Percentiles rank a stretch among this genome's conserved stretches.
Evolutionary conservation across 2,329 filamentous ascomycete genomes (phyloP).

Genomic region (Colletotrichum graminicola): DNA sequence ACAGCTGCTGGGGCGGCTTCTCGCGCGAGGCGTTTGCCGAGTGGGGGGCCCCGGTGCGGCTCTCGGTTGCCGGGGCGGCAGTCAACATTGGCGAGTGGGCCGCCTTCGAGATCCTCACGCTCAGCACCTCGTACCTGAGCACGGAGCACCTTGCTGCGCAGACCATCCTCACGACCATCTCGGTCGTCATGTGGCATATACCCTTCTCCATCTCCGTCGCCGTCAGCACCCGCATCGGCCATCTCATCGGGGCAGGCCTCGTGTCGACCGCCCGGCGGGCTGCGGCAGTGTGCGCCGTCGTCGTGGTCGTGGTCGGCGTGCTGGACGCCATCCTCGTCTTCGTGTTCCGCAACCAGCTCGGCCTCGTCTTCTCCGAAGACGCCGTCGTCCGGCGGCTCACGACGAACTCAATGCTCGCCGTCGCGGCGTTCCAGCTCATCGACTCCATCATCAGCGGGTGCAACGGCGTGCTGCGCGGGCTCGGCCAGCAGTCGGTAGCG

Average conservation of each 20-base stretch:
- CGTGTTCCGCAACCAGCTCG: conserved; percentile 48
- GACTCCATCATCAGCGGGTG: conserved; percentile 53
- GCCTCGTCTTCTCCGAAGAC: conserved; percentile 51
- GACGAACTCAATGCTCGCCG: conserved; percentile 49
- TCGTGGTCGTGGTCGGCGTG: conserved; percentile 50
- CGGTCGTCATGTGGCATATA: conserved; percentile 57
- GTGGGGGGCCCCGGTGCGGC: conserved; percentile 56
- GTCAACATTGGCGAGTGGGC: conserved; percentile 58
- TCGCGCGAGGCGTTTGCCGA: conserved; percentile 51
- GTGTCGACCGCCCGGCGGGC: conserved; percentile 50
- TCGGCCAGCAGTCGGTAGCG: conserved; percentile 54
- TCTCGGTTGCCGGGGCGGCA: conserved; percentile 55
- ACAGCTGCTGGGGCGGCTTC: conserved; percentile 60
- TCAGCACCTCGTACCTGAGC: conserved; percentile 59
- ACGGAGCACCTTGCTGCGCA: conserved; percentile 58
- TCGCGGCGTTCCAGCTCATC: conserved; percentile 51
- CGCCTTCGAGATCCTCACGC: conserved; percentile 58
- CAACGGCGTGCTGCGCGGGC: conserved; percentile 55
- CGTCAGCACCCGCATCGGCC: conserved; percentile 57
- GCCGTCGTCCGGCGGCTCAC: conserved; percentile 48
- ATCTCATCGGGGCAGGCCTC: conserved; percentile 55
- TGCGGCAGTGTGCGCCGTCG: conserved; percentile 49
- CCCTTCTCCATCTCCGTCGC: conserved; percentile 58
- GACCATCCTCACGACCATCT: conserved; percentile 56
- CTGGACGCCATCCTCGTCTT: conserved; percentile 51